phyloP scores from a whole-genome alignment of 495 filamentous ascomycete genomes.

The Lichina pygmaea region DNA sequence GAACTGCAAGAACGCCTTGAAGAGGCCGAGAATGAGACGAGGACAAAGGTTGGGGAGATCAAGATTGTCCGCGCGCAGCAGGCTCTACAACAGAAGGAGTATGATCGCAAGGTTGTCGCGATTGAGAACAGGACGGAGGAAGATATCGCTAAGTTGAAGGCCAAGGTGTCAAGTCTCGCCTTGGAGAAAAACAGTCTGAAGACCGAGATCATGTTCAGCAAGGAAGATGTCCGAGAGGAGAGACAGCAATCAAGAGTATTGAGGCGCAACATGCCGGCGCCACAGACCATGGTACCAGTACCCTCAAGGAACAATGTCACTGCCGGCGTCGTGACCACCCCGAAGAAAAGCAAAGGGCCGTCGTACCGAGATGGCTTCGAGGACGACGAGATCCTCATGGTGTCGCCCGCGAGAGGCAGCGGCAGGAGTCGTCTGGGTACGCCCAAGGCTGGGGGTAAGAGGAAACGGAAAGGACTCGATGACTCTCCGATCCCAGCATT shows the following conservation, averaged over 20 bases:
- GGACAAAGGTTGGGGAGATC: conserved; percentile 36
- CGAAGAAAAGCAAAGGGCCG: conserved; percentile 26
- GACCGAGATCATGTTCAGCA: conserved; percentile 35
- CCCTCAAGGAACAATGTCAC: conserved; percentile 11
- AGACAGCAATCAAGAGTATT: conserved; percentile 11
- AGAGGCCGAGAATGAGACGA: conserved; percentile 19
- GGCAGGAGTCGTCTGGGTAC: conserved; percentile 25
- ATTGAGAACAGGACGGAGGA: conserved; percentile 28
- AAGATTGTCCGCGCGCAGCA: conserved; percentile 39
- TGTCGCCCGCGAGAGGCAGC: conserved; percentile 27
- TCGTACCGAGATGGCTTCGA: conserved; percentile 45
- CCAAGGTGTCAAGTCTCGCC: conserved; percentile 25
- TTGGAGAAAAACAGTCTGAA: conserved; percentile 30
- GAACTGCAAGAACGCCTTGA: conserved; percentile 19
- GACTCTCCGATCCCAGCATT: conserved; percentile 25
- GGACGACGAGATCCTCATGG: conserved; percentile 34
- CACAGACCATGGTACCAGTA: too few species aligned
- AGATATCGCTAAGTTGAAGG: conserved; percentile 23
- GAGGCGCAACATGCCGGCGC: too few species aligned
- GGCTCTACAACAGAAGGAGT: conserved; percentile 23
- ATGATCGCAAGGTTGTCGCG: conserved; percentile 23
- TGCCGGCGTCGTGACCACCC: conserved; percentile 17
- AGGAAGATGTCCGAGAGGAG: conserved; percentile 36
- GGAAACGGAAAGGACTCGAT: conserved; percentile 29
- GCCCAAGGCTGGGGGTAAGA: conserved; percentile 30